Conservation (phyloP, 2,329 filamentous ascomycete genomes). For the Hypoxylon sp. region DNA sequence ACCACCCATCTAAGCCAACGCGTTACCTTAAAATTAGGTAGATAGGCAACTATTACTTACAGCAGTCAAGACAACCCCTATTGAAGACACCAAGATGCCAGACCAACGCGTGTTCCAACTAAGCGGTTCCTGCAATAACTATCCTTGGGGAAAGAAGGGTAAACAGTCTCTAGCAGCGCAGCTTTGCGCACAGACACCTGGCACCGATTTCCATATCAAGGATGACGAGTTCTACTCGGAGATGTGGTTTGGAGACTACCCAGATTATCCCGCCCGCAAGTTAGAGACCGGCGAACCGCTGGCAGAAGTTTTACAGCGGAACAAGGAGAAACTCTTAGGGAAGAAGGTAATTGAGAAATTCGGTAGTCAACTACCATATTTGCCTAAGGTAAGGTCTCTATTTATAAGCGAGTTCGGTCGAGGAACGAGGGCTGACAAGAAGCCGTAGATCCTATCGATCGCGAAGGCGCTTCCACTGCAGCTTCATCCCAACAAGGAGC, state of each 20-base stretch:
- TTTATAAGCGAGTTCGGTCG: not conserved
- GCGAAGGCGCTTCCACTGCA: constrained; percentile 81
- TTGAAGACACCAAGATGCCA: constrained; percentile 38
- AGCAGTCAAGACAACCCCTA: not conserved
- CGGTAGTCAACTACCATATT: constrained; percentile 76
- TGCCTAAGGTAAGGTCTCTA: constrained; percentile 71
- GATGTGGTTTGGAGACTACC: constrained; percentile 86
- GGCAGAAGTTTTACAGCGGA: constrained; percentile 72
- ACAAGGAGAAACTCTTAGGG: constrained; percentile 75
- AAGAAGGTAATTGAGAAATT: constrained; percentile 72
- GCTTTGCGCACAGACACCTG: constrained; percentile 75
- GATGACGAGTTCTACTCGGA: constrained; percentile 73
- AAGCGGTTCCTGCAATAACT: constrained; percentile 68
- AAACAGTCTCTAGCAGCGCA: constrained; percentile 75
- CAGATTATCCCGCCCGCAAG: constrained; percentile 76
- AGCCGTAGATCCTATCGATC: constrained; percentile 75
- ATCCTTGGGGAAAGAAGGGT: constrained; percentile 80
- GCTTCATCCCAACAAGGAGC: constrained; percentile 79
- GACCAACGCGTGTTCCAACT: constrained; percentile 61
- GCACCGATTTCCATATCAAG: constrained; percentile 74
- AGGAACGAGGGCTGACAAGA: constrained; percentile 27
- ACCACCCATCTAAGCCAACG: not conserved
- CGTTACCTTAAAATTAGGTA: not conserved
- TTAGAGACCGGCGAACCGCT: constrained; percentile 74
- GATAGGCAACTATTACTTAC: not conserved